A percentile compares a stretch with the other conserved stretches of the same genome.
These are phyloP conservation scores for Beauveria sp. DNA, from an alignment of 2,329 filamentous ascomycete species.

Conservation along the genomic window DNA sequence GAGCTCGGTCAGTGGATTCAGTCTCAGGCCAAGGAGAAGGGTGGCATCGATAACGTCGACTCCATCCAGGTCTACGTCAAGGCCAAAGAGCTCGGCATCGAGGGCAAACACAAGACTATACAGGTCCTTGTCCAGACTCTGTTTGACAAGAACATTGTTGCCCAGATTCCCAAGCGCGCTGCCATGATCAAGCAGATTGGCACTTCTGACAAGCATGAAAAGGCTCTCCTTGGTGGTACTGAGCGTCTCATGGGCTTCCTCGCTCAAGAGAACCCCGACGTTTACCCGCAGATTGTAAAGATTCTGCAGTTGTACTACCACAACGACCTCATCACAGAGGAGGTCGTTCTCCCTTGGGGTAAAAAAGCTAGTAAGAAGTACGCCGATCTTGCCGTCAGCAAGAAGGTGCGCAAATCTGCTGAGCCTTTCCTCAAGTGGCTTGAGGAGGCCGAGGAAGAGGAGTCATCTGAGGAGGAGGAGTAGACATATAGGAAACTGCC, in stretches of 20 bases:
- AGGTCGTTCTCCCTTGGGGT: slow-evolving; percentile 84
- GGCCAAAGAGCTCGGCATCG: slow-evolving; percentile 92
- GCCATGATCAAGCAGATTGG: slow-evolving; percentile 88
- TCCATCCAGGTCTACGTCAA: slow-evolving; percentile 93
- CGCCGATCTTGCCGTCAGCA: slow-evolving; percentile 78
- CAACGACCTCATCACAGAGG: slow-evolving; percentile 81
- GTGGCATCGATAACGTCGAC: slow-evolving; percentile 69
- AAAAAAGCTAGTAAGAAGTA: slow-evolving; percentile 98
- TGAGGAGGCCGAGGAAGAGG: slow-evolving; percentile 72
- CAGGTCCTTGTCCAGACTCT: slow-evolving; percentile 88
- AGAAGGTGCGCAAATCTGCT: slow-evolving; percentile 91
- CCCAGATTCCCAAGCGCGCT: slow-evolving; percentile 79
- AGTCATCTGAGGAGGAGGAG: slow-evolving; percentile 49
- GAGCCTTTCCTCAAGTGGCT: slow-evolving; percentile 95
- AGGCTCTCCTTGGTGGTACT: slow-evolving; percentile 87
- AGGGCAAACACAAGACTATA: slow-evolving; percentile 87
- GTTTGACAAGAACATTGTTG: slow-evolving; percentile 82
- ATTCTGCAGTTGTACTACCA: slow-evolving; percentile 88
- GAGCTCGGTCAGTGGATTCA: slow-evolving; percentile 90
- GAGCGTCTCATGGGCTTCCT: slow-evolving; percentile 76
- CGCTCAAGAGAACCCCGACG: slow-evolving; percentile 69
- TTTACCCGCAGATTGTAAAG: slow-evolving; percentile 69
- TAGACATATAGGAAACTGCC: background rate
- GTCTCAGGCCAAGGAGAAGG: slow-evolving; percentile 61
- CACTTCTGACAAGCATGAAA: slow-evolving; percentile 88